These are phyloP conservation scores for Senna siamea DNA, from an alignment of 306 rosid genomes.

Conservation along the genomic window DNA sequence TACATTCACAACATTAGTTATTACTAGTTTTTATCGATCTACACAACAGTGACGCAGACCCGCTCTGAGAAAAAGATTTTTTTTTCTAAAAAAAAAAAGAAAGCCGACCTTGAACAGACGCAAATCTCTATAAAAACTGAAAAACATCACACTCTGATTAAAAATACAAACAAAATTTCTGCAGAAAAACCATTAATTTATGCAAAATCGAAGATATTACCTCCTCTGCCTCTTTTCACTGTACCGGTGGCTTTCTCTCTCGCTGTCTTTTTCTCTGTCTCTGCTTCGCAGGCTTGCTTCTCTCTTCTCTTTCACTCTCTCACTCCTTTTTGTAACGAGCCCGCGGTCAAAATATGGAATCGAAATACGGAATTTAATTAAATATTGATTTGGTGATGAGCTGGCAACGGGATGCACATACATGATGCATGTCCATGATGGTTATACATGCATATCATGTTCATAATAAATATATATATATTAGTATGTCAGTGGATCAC, in stretches of 20 bases:
- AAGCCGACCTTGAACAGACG: slow-evolving; percentile 41
- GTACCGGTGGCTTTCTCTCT: slow-evolving; percentile 29
- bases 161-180: background rate
- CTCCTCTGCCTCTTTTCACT: slow-evolving; percentile 7
- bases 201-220: background rate
- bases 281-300: background rate
- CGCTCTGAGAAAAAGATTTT: background rate
- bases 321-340: slow-evolving; percentile 7
- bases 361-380: slow-evolving; percentile 35
- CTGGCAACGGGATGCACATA: slow-evolving; percentile 31
- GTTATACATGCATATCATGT: slow-evolving; percentile 13
- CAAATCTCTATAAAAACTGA: slow-evolving; percentile 70
- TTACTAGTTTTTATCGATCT: slow-evolving; percentile 44
- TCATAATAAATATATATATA: background rate
- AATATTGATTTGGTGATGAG: background rate
- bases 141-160: slow-evolving; percentile 13
- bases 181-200: background rate
- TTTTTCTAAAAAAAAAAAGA: background rate
- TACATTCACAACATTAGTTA: background rate
- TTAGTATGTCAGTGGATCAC: no score
- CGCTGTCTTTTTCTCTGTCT: slow-evolving; percentile 14
- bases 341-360: slow-evolving; percentile 50
- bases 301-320: background rate
- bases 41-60: slow-evolving; percentile 25
- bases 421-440: slow-evolving; percentile 16